phyloP scores from a whole-genome alignment of 306 rosid species.

The Acacia melanoxylon region DNA sequence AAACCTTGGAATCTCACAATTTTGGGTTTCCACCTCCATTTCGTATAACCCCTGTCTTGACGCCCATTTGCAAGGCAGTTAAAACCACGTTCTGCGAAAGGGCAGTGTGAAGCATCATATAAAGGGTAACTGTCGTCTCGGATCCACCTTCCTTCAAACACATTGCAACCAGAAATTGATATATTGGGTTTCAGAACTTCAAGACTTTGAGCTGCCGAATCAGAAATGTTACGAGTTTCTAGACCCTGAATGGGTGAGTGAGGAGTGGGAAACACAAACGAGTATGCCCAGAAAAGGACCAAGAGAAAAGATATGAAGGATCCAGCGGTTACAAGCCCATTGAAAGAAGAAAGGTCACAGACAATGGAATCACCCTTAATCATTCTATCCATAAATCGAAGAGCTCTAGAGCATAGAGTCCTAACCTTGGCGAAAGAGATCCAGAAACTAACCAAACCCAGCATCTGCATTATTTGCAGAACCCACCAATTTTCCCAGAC shows the following conservation, averaged over 20 bases:
- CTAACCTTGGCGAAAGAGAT: slow-evolving; percentile 45
- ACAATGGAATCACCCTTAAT: slow-evolving; percentile 43
- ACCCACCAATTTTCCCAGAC: slow-evolving; percentile 41
- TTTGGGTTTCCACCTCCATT: slow-evolving; percentile 89
- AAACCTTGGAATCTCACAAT: slow-evolving; percentile 78
- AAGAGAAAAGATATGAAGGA: slow-evolving; percentile 53
- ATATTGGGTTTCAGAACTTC: slow-evolving; percentile 32
- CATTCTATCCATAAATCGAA: slow-evolving; percentile 43
- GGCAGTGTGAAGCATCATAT: slow-evolving; percentile 74
- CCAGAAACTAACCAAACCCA: slow-evolving; percentile 47
- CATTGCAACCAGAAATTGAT: slow-evolving; percentile 50
- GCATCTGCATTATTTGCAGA: slow-evolving; percentile 45
- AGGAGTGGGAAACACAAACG: slow-evolving; percentile 51
- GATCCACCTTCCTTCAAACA: slow-evolving; percentile 83
- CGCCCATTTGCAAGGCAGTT: slow-evolving; percentile 81
- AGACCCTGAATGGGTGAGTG: slow-evolving; percentile 34
- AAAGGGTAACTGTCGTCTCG: slow-evolving; percentile 73
- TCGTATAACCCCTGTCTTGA: slow-evolving; percentile 59
- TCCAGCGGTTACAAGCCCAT: slow-evolving; percentile 50
- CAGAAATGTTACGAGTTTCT: slow-evolving; percentile 32
- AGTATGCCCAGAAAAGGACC: slow-evolving; percentile 49
- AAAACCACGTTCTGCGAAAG: slow-evolving; percentile 77
- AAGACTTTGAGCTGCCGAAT: slow-evolving; percentile 36
- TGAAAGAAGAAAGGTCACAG: slow-evolving; percentile 51
- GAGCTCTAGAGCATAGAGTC: slow-evolving; percentile 38